Conservation (phyloP, 352 stramenopile genomes). For the Phytophthora pistaciae region DNA sequence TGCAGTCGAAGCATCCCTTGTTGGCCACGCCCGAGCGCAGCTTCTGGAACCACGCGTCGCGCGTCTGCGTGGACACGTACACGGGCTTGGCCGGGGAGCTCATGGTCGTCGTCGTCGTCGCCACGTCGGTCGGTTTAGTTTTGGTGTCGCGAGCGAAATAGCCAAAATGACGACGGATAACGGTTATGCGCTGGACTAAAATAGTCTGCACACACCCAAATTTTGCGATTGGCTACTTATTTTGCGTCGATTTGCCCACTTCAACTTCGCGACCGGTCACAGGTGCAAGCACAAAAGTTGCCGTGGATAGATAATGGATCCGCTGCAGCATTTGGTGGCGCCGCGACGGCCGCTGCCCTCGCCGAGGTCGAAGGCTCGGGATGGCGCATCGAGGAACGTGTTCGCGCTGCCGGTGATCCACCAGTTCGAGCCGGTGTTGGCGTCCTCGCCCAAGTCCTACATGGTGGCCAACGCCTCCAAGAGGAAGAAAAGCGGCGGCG, state of each 20-base stretch:
- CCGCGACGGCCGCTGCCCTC: constrained; percentile 26
- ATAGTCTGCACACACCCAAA: background rate
- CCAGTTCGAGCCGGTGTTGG: constrained; percentile 70
- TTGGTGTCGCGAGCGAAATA: background rate
- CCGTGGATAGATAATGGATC: constrained; percentile 14
- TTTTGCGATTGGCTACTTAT: constrained; percentile 8
- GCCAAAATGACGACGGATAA: background rate
- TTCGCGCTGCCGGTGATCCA: constrained; percentile 70
- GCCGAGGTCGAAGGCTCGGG: constrained; percentile 50
- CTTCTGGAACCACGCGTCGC: constrained; percentile 90
- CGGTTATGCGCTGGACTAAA: constrained; percentile 21
- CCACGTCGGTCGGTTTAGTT: background rate
- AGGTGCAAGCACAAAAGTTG: background rate
- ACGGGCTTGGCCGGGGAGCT: constrained; percentile 55
- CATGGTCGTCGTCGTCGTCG: constrained; percentile 8
- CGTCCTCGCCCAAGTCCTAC: constrained; percentile 44
- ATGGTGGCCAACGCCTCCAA: constrained; percentile 26
- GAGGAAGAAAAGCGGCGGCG: background rate
- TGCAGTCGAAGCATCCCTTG: constrained; percentile 97
- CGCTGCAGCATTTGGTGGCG: constrained; percentile 22
- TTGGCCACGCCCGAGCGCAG: constrained; percentile 80
- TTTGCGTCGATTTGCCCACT: constrained; percentile 17
- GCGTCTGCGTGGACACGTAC: constrained; percentile 79
- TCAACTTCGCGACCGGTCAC: constrained; percentile 19
- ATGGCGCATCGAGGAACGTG: constrained; percentile 40